Base-by-base conservation (phyloP, 2,329 filamentous ascomycete species). In the Neoascochyta sp. region DNA sequence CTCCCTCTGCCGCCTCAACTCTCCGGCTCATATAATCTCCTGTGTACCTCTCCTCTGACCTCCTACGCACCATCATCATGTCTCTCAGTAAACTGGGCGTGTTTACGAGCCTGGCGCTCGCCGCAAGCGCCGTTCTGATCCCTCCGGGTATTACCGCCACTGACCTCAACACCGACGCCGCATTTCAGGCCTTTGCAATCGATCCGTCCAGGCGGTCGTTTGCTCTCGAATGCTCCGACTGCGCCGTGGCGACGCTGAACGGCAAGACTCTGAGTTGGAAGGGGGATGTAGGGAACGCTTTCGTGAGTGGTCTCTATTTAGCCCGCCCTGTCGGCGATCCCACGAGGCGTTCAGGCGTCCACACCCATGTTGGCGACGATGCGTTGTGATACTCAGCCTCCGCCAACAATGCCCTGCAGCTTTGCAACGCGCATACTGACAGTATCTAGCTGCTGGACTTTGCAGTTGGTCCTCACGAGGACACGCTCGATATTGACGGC, bases 371-470 rank as follows among this genome's bases (percentile, higher is more conserved):
- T n/a, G n/a, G n/a, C n/a, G n/a, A n/a, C n/a, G n/a, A n/a, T n/a
- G n/a, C n/a, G n/a, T n/a, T n/a, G n/a, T n/a, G n/a, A n/a, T n/a
- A n/a, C n/a, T n/a, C n/a, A n/a, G n/a, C n/a, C n/a, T n/a, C n/a
- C n/a, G n/a, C n/a, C n/a, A n/a, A n/a, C n/a, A n/a, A n/a, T n/a
- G n/a, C n/a, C n/a, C n/a, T n/a, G n/a, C n/a, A n/a, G n/a, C n/a
- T n/a, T n/a, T n/a, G n/a, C n/a, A n/a, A n/a, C n/a, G n/a, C n/a
- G n/a, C n/a, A 24, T 35, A 22, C 52, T 60, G 32, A 58, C 39
- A 12, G 19, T 6, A n/a, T 14, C 16, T 20, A 65, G 62, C 36
- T 56, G 11, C 50, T 66, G 18, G 57, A 65, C 35, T 62, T 66
- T 31, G 50, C 57, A 32, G 49, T 63, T 20, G 60, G 60, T 13